Evolutionary conservation across 2,329 filamentous ascomycete species (phyloP).

Genomic region (Xylaria sp.): DNA sequence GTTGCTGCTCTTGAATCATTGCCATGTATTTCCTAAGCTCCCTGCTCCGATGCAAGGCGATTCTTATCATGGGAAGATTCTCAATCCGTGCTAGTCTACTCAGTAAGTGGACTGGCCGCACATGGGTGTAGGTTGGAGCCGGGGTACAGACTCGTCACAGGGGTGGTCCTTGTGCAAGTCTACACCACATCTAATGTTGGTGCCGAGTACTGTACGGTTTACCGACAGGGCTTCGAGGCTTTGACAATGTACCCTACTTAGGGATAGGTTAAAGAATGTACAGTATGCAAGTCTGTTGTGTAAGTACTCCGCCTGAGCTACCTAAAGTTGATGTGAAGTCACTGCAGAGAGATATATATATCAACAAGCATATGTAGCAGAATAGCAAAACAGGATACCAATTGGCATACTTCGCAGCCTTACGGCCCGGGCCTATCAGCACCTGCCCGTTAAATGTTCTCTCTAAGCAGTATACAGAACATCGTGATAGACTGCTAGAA

Average conservation of each 20-base stretch:
- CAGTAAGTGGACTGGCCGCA: conserved; percentile 42
- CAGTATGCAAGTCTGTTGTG: conserved; percentile 6
- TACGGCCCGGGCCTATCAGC: conserved; percentile 26
- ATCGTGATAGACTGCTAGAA: conserved; percentile 21
- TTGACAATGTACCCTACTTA: conserved; percentile 42
- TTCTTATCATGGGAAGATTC: conserved; percentile 46
- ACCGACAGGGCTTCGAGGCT: conserved; percentile 48
- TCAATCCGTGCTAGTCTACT: conserved; percentile 41
- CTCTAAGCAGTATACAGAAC: conserved; percentile 21
- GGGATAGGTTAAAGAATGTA: conserved; percentile 38
- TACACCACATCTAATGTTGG: conserved; percentile 36
- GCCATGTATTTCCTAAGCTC: conserved; percentile 21
- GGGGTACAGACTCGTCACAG: conserved; percentile 48
- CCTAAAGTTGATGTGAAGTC: neutral
- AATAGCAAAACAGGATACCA: conserved; percentile 16
- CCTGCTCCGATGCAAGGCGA: conserved; percentile 39
- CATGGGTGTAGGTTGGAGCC: conserved; percentile 47
- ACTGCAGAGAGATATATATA: conserved; percentile 17
- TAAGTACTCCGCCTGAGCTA: conserved; percentile 8
- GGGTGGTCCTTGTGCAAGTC: conserved; percentile 45
- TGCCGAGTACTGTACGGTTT: conserved; percentile 37
- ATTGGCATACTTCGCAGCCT: conserved; percentile 32
- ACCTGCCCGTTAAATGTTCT: conserved; percentile 6
- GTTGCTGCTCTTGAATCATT: conserved; percentile 37
- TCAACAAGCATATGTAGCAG: conserved; percentile 9